These are phyloP conservation scores for Rosellinia necatrix DNA, from an alignment of 2,329 filamentous ascomycete genomes.

Conservation along the genomic window DNA sequence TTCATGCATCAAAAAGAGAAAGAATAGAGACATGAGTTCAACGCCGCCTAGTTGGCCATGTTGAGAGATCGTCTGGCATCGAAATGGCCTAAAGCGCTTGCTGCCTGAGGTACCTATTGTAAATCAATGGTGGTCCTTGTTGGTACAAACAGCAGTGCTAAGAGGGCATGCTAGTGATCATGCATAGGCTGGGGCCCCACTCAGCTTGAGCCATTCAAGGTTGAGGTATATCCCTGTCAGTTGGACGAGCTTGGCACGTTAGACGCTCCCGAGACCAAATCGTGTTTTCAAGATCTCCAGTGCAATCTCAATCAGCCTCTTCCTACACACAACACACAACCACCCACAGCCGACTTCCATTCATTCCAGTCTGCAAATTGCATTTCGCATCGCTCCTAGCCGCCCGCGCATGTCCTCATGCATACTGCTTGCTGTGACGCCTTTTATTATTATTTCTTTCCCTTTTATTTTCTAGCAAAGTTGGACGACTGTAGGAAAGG, in stretches of 20 bases:
- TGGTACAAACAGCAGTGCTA: no score
- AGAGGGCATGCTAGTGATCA: no score
- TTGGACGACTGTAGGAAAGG: background rate
- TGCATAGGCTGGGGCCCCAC: no score
- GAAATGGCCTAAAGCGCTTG: no score
- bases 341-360: slow-evolving; percentile 3
- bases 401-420: background rate
- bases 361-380: slow-evolving; percentile 2
- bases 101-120: no score
- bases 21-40: no score
- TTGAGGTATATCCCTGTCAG: slow-evolving; percentile 11
- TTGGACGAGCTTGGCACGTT: slow-evolving; percentile 10
- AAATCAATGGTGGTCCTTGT: no score
- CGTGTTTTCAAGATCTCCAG: slow-evolving; percentile 32
- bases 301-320: slow-evolving; percentile 39
- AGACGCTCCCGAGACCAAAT: slow-evolving; percentile 22
- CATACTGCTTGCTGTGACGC: background rate
- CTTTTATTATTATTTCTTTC: background rate
- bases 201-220: slow-evolving; percentile 21
- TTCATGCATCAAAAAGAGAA: no score
- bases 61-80: no score
- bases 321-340: slow-evolving; percentile 15
- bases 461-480: no score
- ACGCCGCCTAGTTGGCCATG: no score
- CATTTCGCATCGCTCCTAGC: slow-evolving; percentile 1